Evolutionary conservation across 2,329 filamentous ascomycete genomes (phyloP).

Genomic region (Dactylellina haptotyla): DNA sequence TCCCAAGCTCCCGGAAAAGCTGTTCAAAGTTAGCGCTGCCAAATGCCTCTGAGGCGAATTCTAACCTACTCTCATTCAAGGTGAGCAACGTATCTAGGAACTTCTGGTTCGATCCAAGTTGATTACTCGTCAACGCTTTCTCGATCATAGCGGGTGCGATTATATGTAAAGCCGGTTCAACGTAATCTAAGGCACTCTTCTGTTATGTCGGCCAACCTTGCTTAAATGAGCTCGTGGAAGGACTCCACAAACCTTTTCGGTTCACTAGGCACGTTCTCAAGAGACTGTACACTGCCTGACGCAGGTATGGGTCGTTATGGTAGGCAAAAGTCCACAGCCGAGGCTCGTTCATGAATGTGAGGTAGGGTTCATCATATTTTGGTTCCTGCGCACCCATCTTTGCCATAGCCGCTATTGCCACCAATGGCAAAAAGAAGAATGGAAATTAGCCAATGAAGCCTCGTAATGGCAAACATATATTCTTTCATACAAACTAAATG

Average conservation of each 20-base stretch:
- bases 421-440: too few species aligned
- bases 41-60: constrained; percentile 63
- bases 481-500: constrained; percentile 66
- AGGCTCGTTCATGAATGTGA: constrained; percentile 72
- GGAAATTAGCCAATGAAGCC: too few species aligned
- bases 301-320: constrained; percentile 69
- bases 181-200: constrained; percentile 60
- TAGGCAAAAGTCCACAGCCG: constrained; percentile 71
- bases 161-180: constrained; percentile 66
- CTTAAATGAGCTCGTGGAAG: constrained; percentile 55
- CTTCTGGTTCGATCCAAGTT: constrained; percentile 77
- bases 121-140: constrained; percentile 76
- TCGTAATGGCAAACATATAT: too few species aligned
- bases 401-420: constrained; percentile 38
- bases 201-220: constrained; percentile 47
- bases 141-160: constrained; percentile 72
- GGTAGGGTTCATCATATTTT: constrained; percentile 72
- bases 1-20: constrained; percentile 51
- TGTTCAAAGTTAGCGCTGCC: constrained; percentile 61
- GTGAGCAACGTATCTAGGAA: constrained; percentile 74
- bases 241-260: constrained; percentile 60
- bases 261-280: constrained; percentile 66
- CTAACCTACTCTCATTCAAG: constrained; percentile 68
- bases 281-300: constrained; percentile 69
- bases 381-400: constrained; percentile 65